Evolutionary conservation across 2,329 filamentous ascomycete species (phyloP).

Genomic region (Fusarium sp.): DNA sequence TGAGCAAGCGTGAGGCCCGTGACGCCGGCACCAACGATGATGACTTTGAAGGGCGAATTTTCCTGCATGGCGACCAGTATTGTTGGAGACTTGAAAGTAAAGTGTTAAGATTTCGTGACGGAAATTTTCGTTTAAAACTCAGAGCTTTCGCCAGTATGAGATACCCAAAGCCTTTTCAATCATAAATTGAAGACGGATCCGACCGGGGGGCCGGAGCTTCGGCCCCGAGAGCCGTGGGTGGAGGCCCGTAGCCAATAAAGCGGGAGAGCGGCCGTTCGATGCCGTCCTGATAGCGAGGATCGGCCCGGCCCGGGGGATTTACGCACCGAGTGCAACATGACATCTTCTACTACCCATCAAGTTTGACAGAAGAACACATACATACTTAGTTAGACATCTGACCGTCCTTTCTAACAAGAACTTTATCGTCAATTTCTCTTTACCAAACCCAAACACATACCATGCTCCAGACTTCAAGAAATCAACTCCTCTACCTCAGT

Average conservation of each 20-base stretch:
- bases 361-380: no score
- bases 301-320: no score
- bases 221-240: not conserved
- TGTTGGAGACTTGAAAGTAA: not conserved
- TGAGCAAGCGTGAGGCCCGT: not conserved
- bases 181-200: not conserved
- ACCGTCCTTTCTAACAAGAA: not conserved
- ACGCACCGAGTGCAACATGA: not conserved
- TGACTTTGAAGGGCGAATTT: not conserved
- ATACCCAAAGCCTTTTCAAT: not conserved
- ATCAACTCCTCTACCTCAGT: not conserved
- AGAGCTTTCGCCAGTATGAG: not conserved
- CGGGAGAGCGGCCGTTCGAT: not conserved
- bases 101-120: not conserved
- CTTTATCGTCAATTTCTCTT: no score
- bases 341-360: rapidly evolving
- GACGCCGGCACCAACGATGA: not conserved
- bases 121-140: not conserved
- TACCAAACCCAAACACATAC: not conserved
- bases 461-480: not conserved
- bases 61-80: not conserved
- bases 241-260: not conserved
- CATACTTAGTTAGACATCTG: not conserved
- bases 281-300: not conserved
- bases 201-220: not conserved